Conservation (phyloP, 495 filamentous ascomycete species). For the Penicillium dipodomyicola region DNA sequence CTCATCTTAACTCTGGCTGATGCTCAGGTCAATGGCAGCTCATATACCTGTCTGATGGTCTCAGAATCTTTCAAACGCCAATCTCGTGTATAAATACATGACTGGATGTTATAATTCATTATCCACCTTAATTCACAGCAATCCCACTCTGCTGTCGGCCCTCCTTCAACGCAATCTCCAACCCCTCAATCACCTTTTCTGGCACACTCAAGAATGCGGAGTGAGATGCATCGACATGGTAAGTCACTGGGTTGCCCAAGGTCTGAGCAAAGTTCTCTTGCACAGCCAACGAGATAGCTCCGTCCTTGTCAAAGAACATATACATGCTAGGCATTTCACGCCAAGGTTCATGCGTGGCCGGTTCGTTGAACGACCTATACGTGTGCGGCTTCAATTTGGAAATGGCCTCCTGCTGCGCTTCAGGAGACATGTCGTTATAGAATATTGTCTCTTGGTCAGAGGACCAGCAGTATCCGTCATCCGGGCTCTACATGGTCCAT, state of each 20-base stretch:
- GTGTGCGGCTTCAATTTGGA: conserved; percentile 21
- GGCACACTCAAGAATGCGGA: conserved; percentile 27
- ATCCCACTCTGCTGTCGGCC: conserved; percentile 5
- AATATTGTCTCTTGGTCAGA: conserved; percentile 16
- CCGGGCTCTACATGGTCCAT: conserved; percentile 3
- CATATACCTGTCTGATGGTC: neutral
- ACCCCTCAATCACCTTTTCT: conserved; percentile 18
- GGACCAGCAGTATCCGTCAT: conserved; percentile 20
- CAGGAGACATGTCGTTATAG: conserved; percentile 28
- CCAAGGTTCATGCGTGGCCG: conserved; percentile 44
- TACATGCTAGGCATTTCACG: conserved; percentile 47
- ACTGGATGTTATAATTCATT: neutral
- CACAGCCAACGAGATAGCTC: conserved; percentile 27
- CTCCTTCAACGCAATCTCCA: conserved; percentile 14
- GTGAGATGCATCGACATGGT: conserved; percentile 19
- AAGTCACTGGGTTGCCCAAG: conserved; percentile 14
- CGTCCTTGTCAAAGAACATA: conserved; percentile 47
- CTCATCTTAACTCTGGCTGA: neutral
- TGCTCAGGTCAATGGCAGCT: conserved; percentile 29
- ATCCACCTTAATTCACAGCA: neutral
- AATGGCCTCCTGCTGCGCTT: conserved; percentile 20
- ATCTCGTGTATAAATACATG: too few relatives aligned
- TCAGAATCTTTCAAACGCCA: too few relatives aligned
- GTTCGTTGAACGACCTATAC: conserved; percentile 14
- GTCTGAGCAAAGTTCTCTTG: conserved; percentile 35